Evolutionary conservation across 768 basidiomycete species (phyloP), one percentile per base, ranked within the genome.

Genomic region (Clitopilus passeckerianus): DNA sequence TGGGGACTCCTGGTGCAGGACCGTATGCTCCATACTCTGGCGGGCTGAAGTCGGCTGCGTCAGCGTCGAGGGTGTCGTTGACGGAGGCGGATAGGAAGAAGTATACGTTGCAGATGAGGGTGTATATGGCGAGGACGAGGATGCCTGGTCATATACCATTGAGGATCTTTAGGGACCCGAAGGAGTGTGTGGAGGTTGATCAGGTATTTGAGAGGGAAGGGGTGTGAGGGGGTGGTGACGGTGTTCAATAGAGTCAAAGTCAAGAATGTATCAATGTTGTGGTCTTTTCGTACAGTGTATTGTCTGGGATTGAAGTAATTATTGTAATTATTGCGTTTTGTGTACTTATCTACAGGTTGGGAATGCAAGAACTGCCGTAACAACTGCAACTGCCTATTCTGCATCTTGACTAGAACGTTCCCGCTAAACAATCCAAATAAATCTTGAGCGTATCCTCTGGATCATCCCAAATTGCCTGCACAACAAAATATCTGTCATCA

Each of bases 161-260:
- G 66, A 79, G 89, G 56, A 69, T 92, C 24, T 93, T 93, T 68
- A 79, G 83, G 64, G 70, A 83, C 43, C 86, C 91, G 9, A 72
- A 65, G 62, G 89, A 93, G 65, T 92, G 90, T 67, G 75, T 80
- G 15, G 91, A 93, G 71, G 81, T 78, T 22, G 72, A 72, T 35
- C 72, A 76, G 53, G 74, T 84, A 59, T 65, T 84, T 54, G 65
- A 61, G 53, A 67, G 65, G 56, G 46, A 50, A n/a, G 46, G 46
- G 46, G 20, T 50, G 46, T 50, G 46, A 50, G 15, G 37, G 37
- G 14, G 37, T 7, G 34, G 34, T 7, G 34, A 35, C 7, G 34
- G 34, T 7, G 34, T 7, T n/a, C 27, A 30, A 30, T 30, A 30
- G 27, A 30, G 7, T 3, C 27, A 30, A 30, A 30, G 27, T 30